Evolutionary conservation across 768 basidiomycete species (phyloP), one percentile per base, ranked within the genome.

Genomic region (Rhodotorula paludigena): DNA sequence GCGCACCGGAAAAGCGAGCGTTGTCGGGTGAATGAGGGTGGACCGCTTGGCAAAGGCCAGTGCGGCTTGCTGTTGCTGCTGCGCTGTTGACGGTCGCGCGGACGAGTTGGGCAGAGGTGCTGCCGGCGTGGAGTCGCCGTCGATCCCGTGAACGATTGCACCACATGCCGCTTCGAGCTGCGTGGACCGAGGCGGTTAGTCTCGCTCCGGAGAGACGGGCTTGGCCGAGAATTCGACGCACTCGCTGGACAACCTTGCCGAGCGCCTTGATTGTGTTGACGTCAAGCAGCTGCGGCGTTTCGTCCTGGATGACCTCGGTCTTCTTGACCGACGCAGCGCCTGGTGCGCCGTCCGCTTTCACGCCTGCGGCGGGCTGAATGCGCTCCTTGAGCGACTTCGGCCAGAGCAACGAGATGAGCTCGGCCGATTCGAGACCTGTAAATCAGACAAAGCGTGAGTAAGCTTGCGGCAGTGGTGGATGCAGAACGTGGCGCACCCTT

Each of bases 391-490:
- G 81, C 7, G 84, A 83, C 33, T 78, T 81, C 0, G 94, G 91
- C 78, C 90, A 98, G 52, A 97, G 82, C 25, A 87, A 77, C n/a
- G 90, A 89, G 30, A 98, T 81, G 70, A 84, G 82, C 78, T 97
- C 94, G 2, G 92, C 90, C 1, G 89, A 82, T 79, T 98, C 94
- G 57, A 98, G 81, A 18, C 67, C 67, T 68, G 49, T 33, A 15
- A n/a, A 33, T 20, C 10, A 1, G 38, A 11, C 12, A 14, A 25
- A 9, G 9, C 16, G 56, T 16, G 2, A 5, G 39, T 32, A 0
- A 28, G 56, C 28, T 25, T 16, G 35, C 21, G 0, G 16, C 9
- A 2, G 35, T 1, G 23, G 2, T 8, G 2, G 36, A 18, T 9
- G 42, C 25, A 5, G 41, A 25, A n/a, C 0, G 12, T 32, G 25